Conservation (phyloP, 1,139 yeast species). For the Schizosaccharomyces versatilis region DNA sequence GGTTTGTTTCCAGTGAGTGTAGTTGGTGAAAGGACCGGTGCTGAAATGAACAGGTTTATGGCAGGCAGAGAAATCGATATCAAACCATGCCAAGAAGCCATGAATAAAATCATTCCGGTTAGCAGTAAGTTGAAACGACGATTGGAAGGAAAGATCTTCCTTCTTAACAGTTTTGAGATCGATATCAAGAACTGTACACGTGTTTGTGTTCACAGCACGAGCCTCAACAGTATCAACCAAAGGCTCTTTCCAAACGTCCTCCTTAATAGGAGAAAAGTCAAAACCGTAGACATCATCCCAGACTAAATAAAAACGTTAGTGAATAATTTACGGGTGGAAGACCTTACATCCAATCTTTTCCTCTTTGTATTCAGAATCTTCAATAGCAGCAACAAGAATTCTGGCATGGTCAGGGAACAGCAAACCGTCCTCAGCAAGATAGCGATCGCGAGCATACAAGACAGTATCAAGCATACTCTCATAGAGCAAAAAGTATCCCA, state of each 20-base stretch:
- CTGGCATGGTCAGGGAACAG: conserved; percentile 90
- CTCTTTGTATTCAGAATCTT: conserved; percentile 80
- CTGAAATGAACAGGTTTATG: conserved; percentile 23
- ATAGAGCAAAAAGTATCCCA: conserved; percentile 90
- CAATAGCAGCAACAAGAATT: conserved; percentile 79
- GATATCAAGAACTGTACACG: conserved; percentile 50
- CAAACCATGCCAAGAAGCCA: conserved; percentile 88
- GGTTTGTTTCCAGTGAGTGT: conserved; percentile 76
- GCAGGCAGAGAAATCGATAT: conserved; percentile 52
- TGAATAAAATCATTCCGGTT: conserved; percentile 63
- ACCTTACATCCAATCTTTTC: conserved; percentile 50
- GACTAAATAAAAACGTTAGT: conserved; percentile 15
- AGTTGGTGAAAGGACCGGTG: conserved; percentile 26
- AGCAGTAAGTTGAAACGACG: conserved; percentile 46
- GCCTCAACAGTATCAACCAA: conserved; percentile 81
- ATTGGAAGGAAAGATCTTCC: conserved; percentile 57
- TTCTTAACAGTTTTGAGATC: conserved; percentile 76
- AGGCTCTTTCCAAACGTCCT: conserved; percentile 76
- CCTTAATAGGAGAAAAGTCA: conserved; percentile 55
- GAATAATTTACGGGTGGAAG: neutral
- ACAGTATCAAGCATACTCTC: conserved; percentile 98
- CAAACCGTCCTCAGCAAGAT: conserved; percentile 66
- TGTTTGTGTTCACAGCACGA: conserved; percentile 49
- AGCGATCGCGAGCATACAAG: conserved; percentile 76
- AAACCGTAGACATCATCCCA: conserved; percentile 97